phyloP scores from a whole-genome alignment of 1,139 yeast species.

The Debaryomyces sp. region DNA sequence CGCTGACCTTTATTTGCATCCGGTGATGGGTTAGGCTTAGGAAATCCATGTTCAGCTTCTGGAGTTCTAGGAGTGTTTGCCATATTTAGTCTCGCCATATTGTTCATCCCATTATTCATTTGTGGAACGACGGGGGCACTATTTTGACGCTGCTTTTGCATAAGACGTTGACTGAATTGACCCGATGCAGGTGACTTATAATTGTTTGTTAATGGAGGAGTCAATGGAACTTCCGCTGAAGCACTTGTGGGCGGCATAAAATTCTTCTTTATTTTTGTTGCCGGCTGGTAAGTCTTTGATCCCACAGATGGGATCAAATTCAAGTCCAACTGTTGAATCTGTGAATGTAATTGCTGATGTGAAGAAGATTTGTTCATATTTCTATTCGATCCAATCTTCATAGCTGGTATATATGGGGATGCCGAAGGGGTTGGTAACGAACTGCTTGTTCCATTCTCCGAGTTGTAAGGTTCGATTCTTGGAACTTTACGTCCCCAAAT shows the following conservation, averaged over 20 bases:
- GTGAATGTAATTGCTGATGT: slow-evolving; percentile 46
- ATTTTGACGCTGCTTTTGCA: slow-evolving; percentile 11
- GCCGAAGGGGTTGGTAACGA: slow-evolving; percentile 20
- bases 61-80: slow-evolving; percentile 4
- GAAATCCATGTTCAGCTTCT: slow-evolving; percentile 5
- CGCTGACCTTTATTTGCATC: slow-evolving; percentile 6
- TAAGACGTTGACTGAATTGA: slow-evolving; percentile 10
- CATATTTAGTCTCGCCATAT: slow-evolving; percentile 4
- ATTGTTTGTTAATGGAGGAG: slow-evolving; percentile 9
- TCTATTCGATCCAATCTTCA: slow-evolving; percentile 43
- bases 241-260: slow-evolving; percentile 5
- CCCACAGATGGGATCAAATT: slow-evolving; percentile 34
- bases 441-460: slow-evolving; percentile 21
- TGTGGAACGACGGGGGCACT: slow-evolving; percentile 6
- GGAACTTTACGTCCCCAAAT: slow-evolving; percentile 53
- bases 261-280: slow-evolving; percentile 33
- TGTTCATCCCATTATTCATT: not conserved
- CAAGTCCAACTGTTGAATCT: slow-evolving; percentile 41
- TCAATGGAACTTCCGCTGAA: slow-evolving; percentile 3
- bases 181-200: slow-evolving; percentile 8
- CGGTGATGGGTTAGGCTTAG: not conserved
- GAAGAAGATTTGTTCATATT: slow-evolving; percentile 42
- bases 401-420: slow-evolving; percentile 34
- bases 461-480: slow-evolving; percentile 54
- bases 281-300: slow-evolving; percentile 34